Evolutionary conservation across 2,329 filamentous ascomycete genomes (phyloP).

Genomic region (Chaetomium sp.): DNA sequence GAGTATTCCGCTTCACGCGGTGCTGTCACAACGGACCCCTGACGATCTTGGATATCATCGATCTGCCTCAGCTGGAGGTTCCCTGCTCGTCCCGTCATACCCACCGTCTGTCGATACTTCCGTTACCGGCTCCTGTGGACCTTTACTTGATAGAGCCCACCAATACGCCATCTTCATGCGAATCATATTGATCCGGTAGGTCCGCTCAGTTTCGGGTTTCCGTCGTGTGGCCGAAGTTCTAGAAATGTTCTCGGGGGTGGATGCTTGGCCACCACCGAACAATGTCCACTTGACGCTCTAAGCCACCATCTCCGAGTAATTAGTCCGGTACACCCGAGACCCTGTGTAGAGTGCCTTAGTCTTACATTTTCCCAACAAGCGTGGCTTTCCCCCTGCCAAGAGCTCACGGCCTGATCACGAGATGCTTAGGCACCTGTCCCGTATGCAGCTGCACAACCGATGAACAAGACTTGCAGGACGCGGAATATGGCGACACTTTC

Average conservation of each 20-base stretch:
- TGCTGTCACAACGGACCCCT: conserved; percentile 3
- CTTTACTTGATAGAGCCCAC: background rate
- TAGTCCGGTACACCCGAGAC: background rate
- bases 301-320: background rate
- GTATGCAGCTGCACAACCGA: conserved; percentile 2
- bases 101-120: background rate
- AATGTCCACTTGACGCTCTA: background rate
- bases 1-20: background rate
- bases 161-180: background rate
- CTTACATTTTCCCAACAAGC: background rate
- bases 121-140: background rate
- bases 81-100: background rate
- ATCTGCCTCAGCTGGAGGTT: background rate
- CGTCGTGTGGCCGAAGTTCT: background rate
- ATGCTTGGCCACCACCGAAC: background rate
- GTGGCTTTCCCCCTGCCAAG: conserved; percentile 21
- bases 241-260: background rate
- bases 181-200: background rate
- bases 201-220: background rate
- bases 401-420: conserved; percentile 9
- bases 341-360: background rate
- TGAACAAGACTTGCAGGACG: conserved; percentile 3
- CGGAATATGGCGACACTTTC: background rate
- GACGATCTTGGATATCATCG: conserved; percentile 1
- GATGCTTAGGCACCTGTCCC: conserved; percentile 5